A percentile compares a stretch with the other conserved stretches of the same genome.
Evolutionary conservation across 2,329 filamentous ascomycete genomes (phyloP).

Genomic region (Pseudocercospora fijiensis): DNA sequence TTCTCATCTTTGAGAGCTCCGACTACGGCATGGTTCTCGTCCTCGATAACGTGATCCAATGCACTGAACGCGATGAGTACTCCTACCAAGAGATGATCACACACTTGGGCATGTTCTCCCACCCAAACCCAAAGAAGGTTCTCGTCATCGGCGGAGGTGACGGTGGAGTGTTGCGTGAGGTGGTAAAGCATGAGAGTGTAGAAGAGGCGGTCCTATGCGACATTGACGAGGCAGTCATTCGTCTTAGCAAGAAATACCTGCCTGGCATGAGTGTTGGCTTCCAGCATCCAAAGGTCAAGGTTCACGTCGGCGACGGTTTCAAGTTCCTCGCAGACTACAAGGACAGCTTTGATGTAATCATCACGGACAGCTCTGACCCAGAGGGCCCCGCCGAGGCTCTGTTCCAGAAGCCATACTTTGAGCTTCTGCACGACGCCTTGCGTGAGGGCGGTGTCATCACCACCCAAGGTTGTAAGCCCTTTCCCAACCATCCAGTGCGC

Average conservation of each 20-base stretch:
- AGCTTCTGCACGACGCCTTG: slow-evolving; percentile 85
- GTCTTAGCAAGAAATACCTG: slow-evolving; percentile 96
- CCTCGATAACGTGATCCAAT: slow-evolving; percentile 98
- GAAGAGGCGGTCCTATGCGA: slow-evolving; percentile 97
- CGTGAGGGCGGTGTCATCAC: slow-evolving; percentile 96
- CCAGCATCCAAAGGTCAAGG: slow-evolving; percentile 84
- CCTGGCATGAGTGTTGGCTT: slow-evolving; percentile 91
- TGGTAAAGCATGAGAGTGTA: slow-evolving; percentile 97
- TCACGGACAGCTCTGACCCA: slow-evolving; percentile 96
- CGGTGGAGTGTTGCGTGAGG: slow-evolving; percentile 94
- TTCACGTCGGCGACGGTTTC: slow-evolving; percentile 95
- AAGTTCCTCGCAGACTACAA: slow-evolving; percentile 97
- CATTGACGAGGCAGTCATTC: slow-evolving; percentile 98
- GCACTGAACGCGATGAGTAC: slow-evolving; percentile 98
- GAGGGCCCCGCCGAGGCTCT: slow-evolving; percentile 94
- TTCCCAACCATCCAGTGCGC: slow-evolving; percentile 45
- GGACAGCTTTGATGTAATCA: slow-evolving; percentile 98
- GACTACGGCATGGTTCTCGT: slow-evolving; percentile 95
- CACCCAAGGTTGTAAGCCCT: slow-evolving; percentile 99
- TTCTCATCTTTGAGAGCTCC: slow-evolving; percentile 97
- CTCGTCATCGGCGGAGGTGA: slow-evolving; percentile 97
- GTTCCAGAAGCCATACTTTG: slow-evolving; percentile 98
- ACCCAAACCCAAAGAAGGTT: slow-evolving; percentile 97
- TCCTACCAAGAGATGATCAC: slow-evolving; percentile 99
- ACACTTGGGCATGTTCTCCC: slow-evolving; percentile 95